A percentile compares a stretch with the other conserved stretches of the same genome.
Evolutionary conservation across 2,329 filamentous ascomycete species (phyloP).

Genomic region (Colletotrichum coccodes): DNA sequence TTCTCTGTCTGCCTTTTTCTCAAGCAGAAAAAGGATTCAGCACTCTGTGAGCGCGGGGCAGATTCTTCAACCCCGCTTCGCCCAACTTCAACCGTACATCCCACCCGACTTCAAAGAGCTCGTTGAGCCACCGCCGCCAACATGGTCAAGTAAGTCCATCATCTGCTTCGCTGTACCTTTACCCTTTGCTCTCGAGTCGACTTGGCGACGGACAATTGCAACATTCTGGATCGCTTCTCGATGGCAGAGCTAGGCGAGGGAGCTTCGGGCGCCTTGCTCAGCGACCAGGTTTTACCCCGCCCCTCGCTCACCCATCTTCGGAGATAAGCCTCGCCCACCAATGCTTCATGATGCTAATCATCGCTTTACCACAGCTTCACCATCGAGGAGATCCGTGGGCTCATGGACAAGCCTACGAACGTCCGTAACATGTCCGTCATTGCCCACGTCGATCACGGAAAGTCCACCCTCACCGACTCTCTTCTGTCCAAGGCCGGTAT

Average conservation of each 20-base stretch:
- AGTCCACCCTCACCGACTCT: slow-evolving; percentile 99
- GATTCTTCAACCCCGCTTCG: slow-evolving; percentile 55
- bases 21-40: slow-evolving; percentile 32
- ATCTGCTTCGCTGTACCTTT: background rate
- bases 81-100: slow-evolving; percentile 44
- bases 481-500: slow-evolving; percentile 99
- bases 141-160: slow-evolving; percentile 96
- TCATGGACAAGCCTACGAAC: slow-evolving; percentile 84
- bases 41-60: slow-evolving; percentile 36
- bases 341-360: slow-evolving; percentile 56
- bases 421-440: slow-evolving; percentile 99
- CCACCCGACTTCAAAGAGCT: slow-evolving; percentile 48
- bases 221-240: background rate
- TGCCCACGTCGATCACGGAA: slow-evolving; percentile 99
- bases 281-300: slow-evolving; percentile 20
- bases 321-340: slow-evolving; percentile 49
- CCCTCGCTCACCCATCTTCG: slow-evolving; percentile 32
- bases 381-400: slow-evolving; percentile 86
- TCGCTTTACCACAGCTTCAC: slow-evolving; percentile 79
- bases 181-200: slow-evolving; percentile 6
- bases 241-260: background rate
- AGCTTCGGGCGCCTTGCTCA: slow-evolving; percentile 5
- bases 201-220: background rate
- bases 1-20: slow-evolving; percentile 31
- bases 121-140: slow-evolving; percentile 80